A percentile compares a stretch with the other conserved stretches of the same genome.
Conservation (phyloP, 306 rosid species). For the Abrus precatorius region DNA sequence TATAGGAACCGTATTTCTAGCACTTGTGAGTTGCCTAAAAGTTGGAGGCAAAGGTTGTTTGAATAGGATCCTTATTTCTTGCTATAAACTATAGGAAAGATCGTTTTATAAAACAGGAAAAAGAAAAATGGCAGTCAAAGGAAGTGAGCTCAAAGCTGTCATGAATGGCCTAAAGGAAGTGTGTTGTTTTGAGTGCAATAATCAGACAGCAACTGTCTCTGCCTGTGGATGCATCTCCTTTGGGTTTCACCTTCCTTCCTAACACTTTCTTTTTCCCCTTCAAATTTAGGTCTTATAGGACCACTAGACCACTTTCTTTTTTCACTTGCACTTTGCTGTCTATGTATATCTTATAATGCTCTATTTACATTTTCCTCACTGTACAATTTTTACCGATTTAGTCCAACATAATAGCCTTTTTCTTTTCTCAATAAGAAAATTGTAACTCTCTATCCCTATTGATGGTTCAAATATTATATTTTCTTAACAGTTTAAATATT, state of each 20-base stretch:
- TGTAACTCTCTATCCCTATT: not conserved
- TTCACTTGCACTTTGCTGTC: not conserved
- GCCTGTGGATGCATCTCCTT: slow-evolving; percentile 21
- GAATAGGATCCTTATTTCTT: not conserved
- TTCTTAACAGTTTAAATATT: not conserved
- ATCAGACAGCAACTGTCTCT: slow-evolving; percentile 20
- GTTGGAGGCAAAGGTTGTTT: slow-evolving; percentile 27
- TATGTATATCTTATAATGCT: not conserved
- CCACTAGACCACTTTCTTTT: not conserved
- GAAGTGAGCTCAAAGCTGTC: slow-evolving; percentile 3
- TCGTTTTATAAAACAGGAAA: not conserved
- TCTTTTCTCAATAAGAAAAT: not conserved
- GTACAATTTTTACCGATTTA: not conserved
- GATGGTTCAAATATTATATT: not conserved
- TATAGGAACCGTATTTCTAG: not conserved
- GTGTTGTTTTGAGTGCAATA: not conserved
- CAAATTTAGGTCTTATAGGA: not conserved
- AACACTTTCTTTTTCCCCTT: not conserved
- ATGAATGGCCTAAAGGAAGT: slow-evolving; percentile 11
- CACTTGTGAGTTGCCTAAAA: slow-evolving; percentile 11
- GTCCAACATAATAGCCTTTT: not conserved
- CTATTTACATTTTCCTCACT: not conserved
- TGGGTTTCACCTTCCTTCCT: not conserved
- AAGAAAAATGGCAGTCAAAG: not conserved
- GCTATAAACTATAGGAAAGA: not conserved